Percentiles rank a stretch among this genome's conserved stretches.
These are phyloP conservation scores for Penicillium diatomitis DNA, from an alignment of 495 filamentous ascomycete species.

Conservation along the genomic window DNA sequence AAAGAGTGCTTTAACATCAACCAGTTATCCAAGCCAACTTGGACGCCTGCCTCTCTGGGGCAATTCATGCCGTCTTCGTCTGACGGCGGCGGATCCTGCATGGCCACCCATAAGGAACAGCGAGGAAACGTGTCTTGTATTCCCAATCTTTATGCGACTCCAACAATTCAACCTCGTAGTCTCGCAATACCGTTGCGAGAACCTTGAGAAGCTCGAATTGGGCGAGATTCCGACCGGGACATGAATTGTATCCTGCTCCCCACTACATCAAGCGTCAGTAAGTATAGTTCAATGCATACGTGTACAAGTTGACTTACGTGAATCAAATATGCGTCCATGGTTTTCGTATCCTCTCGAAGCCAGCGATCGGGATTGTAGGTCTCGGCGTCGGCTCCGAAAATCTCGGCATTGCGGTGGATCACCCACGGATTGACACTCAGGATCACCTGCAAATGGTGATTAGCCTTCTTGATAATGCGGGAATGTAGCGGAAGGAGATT, in stretches of 20 bases:
- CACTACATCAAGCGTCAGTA: constrained; percentile 16
- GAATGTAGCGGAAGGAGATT: background rate
- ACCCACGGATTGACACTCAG: constrained; percentile 38
- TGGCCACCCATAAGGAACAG: constrained; percentile 33
- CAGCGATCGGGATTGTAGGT: constrained; percentile 41
- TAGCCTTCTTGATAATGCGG: background rate
- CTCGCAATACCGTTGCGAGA: constrained; percentile 27
- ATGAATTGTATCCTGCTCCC: constrained; percentile 34
- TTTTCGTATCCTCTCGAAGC: constrained; percentile 18
- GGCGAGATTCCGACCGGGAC: constrained; percentile 37
- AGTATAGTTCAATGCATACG: background rate
- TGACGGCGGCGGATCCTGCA: constrained; percentile 12
- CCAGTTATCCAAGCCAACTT: too few relatives aligned
- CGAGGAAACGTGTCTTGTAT: constrained; percentile 27
- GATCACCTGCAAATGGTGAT: constrained; percentile 16
- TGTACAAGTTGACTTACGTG: constrained; percentile 9
- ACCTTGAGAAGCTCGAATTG: constrained; percentile 38
- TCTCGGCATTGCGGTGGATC: constrained; percentile 31
- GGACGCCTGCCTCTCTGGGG: background rate
- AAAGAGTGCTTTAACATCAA: too few relatives aligned
- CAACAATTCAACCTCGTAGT: constrained; percentile 33
- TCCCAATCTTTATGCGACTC: constrained; percentile 30
- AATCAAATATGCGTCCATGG: constrained; percentile 29
- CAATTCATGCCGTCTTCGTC: background rate
- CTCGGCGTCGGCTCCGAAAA: constrained; percentile 37